These are phyloP conservation scores for Scytalidium sp. DNA, from an alignment of 2,329 filamentous ascomycete genomes.

Conservation along the genomic window DNA sequence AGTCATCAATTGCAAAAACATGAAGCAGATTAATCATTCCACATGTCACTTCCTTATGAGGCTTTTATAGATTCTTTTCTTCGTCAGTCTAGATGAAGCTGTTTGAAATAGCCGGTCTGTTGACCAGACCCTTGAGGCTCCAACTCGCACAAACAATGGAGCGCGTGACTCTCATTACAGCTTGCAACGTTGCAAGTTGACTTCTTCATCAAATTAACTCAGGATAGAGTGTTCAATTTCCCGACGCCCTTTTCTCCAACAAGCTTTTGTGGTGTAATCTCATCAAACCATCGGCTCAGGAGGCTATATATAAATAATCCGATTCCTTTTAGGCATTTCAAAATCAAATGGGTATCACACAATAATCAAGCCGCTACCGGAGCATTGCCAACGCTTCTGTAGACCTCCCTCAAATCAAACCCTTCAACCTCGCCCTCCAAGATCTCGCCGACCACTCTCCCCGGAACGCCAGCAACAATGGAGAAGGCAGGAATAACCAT, in stretches of 20 bases:
- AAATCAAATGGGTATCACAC: background rate
- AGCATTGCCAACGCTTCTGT: constrained; percentile 59
- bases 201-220: too few relatives aligned
- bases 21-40: too few relatives aligned
- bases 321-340: background rate
- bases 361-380: background rate
- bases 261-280: background rate
- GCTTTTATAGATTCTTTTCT: too few relatives aligned
- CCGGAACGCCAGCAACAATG: constrained; percentile 82
- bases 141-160: too few relatives aligned
- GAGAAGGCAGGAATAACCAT: constrained; percentile 94
- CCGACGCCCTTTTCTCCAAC: background rate
- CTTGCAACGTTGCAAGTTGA: too few relatives aligned
- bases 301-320: background rate
- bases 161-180: too few relatives aligned
- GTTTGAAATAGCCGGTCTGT: too few relatives aligned
- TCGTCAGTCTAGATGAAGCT: too few relatives aligned
- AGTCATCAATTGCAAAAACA: too few relatives aligned
- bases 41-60: too few relatives aligned
- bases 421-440: constrained; percentile 66
- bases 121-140: too few relatives aligned
- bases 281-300: background rate
- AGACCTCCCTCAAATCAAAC: constrained; percentile 62
- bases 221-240: too few relatives aligned
- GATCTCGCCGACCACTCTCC: constrained; percentile 76